Evolutionary conservation across 78 protist genomes (phyloP).

Genomic region (Guillardia theta): DNA sequence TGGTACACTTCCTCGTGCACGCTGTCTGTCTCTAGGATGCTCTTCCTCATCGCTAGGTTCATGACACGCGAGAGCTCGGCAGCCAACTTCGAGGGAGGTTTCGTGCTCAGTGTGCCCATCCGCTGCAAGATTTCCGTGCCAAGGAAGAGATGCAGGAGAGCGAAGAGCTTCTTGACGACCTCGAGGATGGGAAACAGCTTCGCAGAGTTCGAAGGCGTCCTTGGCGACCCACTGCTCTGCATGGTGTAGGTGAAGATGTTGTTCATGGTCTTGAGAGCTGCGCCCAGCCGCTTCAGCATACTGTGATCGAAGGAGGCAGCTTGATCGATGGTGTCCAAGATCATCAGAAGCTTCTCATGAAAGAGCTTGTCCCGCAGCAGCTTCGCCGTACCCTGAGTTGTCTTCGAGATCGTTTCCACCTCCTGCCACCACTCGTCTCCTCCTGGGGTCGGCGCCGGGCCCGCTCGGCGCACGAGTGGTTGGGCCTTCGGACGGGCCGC

Average conservation of each 20-base stretch:
- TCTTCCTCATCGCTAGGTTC: no score
- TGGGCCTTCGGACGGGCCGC: not conserved
- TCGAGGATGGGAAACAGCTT: no score
- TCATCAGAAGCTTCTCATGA: not conserved
- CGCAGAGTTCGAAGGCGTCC: no score
- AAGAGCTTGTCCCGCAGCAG: not conserved
- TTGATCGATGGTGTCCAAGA: not conserved
- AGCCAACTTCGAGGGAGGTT: no score
- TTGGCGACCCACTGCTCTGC: not conserved
- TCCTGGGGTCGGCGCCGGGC: conserved; percentile 12
- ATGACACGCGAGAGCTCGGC: no score
- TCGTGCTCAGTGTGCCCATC: no score
- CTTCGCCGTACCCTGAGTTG: not conserved
- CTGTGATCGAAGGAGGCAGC: not conserved
- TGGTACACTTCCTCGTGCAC: no score
- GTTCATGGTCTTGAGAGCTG: not conserved
- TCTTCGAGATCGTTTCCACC: not conserved
- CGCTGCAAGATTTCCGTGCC: no score
- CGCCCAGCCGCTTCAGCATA: not conserved
- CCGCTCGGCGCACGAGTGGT: not conserved
- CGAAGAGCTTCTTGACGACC: no score
- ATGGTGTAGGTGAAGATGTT: not conserved
- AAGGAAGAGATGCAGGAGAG: no score
- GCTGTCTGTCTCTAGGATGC: no score
- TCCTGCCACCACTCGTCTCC: conserved; percentile 34